Conservation (phyloP, 2,329 filamentous ascomycete genomes). For the Trichoderma koningiopsis region DNA sequence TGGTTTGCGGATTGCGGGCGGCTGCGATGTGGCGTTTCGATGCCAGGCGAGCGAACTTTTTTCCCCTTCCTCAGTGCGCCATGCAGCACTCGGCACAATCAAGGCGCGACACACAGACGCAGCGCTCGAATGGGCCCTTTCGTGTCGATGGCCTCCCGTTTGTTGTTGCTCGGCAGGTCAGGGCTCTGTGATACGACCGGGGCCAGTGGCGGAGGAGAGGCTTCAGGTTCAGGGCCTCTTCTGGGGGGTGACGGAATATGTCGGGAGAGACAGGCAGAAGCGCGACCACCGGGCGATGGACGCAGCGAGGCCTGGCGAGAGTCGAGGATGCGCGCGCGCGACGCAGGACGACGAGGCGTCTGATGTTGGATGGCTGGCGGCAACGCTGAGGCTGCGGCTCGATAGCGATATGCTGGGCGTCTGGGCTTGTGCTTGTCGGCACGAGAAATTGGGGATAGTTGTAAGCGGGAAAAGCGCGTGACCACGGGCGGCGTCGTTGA, state of each 20-base stretch:
- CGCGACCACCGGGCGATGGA: constrained; percentile 1
- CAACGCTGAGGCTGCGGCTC: constrained; percentile 34
- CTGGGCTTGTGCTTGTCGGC: constrained; percentile 6
- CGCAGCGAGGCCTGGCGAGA: not conserved
- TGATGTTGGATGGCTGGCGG: constrained; percentile 20
- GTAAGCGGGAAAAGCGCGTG: constrained; percentile 43
- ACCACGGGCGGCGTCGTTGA: constrained; percentile 36
- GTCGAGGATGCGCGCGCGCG: constrained; percentile 11
- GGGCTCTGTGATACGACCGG: constrained; percentile 11
- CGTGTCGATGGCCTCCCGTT: not conserved
- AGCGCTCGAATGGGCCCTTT: not conserved
- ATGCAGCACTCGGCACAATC: constrained; percentile 32
- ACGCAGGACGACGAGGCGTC: not conserved
- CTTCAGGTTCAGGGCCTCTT: not conserved
- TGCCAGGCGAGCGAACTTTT: constrained; percentile 11
- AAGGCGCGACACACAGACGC: constrained; percentile 20
- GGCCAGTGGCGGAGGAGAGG: not conserved
- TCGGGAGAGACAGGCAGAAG: constrained; percentile 12
- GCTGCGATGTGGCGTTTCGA: constrained; percentile 24
- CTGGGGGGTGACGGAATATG: constrained; percentile 12
- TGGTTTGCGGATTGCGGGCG: constrained; percentile 27
- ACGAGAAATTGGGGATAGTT: constrained; percentile 37
- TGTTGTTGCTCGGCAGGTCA: not conserved
- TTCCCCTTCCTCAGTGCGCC: constrained; percentile 36
- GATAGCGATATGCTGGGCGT: not conserved